phyloP scores from a whole-genome alignment of 1,284 basidiomycete species.

The Cryptococcus sp. region DNA sequence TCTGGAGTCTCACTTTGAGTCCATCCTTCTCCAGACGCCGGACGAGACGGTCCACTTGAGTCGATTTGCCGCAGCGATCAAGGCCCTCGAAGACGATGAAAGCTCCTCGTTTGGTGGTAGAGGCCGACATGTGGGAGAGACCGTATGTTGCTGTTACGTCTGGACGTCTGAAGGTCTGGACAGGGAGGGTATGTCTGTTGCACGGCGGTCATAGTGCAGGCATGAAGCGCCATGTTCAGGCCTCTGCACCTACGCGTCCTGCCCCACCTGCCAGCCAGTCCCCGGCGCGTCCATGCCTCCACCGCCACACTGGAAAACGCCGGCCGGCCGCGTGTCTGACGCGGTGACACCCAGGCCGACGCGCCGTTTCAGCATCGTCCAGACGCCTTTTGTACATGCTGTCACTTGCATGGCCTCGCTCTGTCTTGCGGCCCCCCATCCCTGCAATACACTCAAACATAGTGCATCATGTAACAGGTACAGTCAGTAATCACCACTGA shows the following conservation, averaged over 20 bases:
- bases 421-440: no score
- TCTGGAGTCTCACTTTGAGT: conserved; percentile 53
- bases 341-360: neutral
- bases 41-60: conserved; percentile 67
- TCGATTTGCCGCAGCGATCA: conserved; percentile 89
- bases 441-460: neutral
- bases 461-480: conserved; percentile 7
- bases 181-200: neutral
- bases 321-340: no score
- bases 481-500: neutral
- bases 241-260: no score
- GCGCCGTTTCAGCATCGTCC: no score
- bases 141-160: neutral
- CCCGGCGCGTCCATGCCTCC: no score
- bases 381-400: no score
- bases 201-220: no score
- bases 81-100: conserved; percentile 92
- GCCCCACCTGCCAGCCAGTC: no score
- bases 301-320: neutral
- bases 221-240: no score
- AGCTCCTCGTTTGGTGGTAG: conserved; percentile 53
- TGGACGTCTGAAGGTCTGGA: neutral
- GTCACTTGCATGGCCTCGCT: no score
- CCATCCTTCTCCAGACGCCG: conserved; percentile 51
- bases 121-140: conserved; percentile 2